phyloP scores from a whole-genome alignment of 2,329 filamentous ascomycete species.

The Penicillium psychrosexuale region DNA sequence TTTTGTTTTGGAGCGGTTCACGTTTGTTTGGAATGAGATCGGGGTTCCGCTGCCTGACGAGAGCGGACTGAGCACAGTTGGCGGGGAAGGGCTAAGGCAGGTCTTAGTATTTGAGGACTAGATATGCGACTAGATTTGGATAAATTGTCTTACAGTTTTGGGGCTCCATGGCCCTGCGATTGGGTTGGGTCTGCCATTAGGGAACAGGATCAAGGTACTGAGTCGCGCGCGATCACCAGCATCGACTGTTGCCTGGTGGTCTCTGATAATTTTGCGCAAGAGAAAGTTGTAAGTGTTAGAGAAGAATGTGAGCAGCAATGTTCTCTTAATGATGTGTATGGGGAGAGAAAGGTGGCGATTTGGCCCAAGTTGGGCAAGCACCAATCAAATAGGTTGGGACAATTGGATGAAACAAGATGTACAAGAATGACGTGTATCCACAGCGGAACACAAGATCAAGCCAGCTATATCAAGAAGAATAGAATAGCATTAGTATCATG shows the following conservation, averaged over 20 bases:
- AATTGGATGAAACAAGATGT: constrained; percentile 18
- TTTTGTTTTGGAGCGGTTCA: constrained; percentile 83
- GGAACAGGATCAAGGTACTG: constrained; percentile 1
- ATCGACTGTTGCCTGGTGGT: constrained; percentile 15
- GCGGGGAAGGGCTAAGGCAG: constrained; percentile 15
- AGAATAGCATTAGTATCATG: neutral
- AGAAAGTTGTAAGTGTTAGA: neutral
- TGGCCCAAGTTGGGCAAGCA: constrained; percentile 13
- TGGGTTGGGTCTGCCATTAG: constrained; percentile 30
- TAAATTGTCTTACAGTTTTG: constrained; percentile 24
- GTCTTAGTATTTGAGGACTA: constrained; percentile 14
- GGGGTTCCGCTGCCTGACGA: constrained; percentile 39
- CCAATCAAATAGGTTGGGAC: constrained; percentile 19
- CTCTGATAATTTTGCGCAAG: neutral
- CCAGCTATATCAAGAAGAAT: neutral
- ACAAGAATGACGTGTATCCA: constrained; percentile 18
- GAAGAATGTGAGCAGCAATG: neutral
- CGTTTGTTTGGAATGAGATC: constrained; percentile 73
- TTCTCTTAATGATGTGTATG: neutral
- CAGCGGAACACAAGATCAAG: neutral
- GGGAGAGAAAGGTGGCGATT: constrained; percentile 16
- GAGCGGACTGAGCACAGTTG: constrained; percentile 27
- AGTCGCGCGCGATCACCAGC: constrained; percentile 9
- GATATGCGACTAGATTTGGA: neutral
- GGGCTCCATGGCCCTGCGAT: constrained; percentile 23